Evolutionary conservation across 441 rosid genomes (phyloP), one percentile per base, ranked within the genome.

Genomic region (Adansonia madagascariensis): DNA sequence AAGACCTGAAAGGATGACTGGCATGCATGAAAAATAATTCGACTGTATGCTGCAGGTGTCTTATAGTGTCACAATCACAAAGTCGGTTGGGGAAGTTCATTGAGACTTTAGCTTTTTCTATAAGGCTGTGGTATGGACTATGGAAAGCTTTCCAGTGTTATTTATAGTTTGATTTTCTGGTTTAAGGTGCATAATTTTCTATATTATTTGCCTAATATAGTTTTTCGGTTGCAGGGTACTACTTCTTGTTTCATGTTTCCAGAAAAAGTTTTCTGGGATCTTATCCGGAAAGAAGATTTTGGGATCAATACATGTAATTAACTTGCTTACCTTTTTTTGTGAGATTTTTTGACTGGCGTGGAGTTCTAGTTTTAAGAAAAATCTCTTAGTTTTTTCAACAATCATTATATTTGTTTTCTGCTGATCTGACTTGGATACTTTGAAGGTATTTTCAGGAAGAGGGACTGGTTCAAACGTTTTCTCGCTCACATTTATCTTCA

Each of bases 51-150:
- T 85, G 86, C 91, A 96, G 99, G 83, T 89, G 93, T 84, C 84
- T 81, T 86, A 78, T 80, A 56, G 79, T 77, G 79, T 80, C 89
- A 46, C 82, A 80, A 56, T 82, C 77, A 12, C 88, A 83, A 62
- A 85, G 89, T 80, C 83, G 77, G 69, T 79, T 96, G 87, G 90
- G 88, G 81, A 88, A 85, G 61, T 96, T 94, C 78, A 84, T 92
- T 2, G 85, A 89, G 57, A 83, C 94, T 60, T 86, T 92, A 85
- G 76, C 89, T 60, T 96, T 87, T 85, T 88, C 98, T 86, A 87
- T 93, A 61, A 90, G 94, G 84, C 75, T 92, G 64, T 96, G 99
- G 98, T 96, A 85, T 55, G 83, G 64, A 75, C 66, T 96, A 85
- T 55, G 83, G 64, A 75, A 69, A 39, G 20, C 50, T 35, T 75